A percentile compares a stretch with the other conserved stretches of the same genome.
Conservation (phyloP, 495 filamentous ascomycete genomes). For the Terfezia boudieri region DNA sequence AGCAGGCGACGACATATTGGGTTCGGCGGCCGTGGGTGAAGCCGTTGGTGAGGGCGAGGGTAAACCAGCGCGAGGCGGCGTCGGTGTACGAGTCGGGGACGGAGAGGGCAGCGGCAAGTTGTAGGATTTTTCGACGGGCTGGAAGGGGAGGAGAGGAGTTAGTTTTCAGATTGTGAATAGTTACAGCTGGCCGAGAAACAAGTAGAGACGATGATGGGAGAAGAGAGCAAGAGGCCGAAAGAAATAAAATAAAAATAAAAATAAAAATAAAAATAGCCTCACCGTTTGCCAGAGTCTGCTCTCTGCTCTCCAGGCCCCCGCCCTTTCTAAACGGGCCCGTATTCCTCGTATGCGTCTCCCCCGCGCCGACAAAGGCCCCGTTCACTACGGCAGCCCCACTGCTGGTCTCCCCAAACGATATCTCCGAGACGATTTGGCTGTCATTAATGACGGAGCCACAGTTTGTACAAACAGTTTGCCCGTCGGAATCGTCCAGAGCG, state of each 20-base stretch:
- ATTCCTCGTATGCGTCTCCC: constrained; percentile 45
- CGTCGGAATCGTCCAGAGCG: background rate
- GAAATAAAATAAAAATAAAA: background rate
- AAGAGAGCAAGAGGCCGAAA: background rate
- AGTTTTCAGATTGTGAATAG: background rate
- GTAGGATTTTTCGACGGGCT: constrained; percentile 31
- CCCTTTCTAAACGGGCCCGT: constrained; percentile 35
- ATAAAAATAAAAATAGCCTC: constrained; percentile 2
- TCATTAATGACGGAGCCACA: constrained; percentile 69
- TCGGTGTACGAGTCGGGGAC: constrained; percentile 17
- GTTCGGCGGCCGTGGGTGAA: constrained; percentile 82
- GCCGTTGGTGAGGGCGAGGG: constrained; percentile 49
- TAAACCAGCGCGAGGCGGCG: constrained; percentile 31
- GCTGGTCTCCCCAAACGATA: constrained; percentile 66
- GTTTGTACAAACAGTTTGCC: constrained; percentile 32
- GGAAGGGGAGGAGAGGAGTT: background rate
- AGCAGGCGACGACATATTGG: constrained; percentile 59
- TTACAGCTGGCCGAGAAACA: background rate
- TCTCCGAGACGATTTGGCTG: constrained; percentile 71
- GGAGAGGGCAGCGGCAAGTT: constrained; percentile 26
- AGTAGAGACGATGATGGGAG: background rate
- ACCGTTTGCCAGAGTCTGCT: constrained; percentile 48
- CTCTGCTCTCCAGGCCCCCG: constrained; percentile 38
- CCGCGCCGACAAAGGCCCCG: constrained; percentile 64
- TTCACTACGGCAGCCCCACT: constrained; percentile 77